Evolutionary conservation across 208 protist genomes (phyloP), one percentile per base, ranked within the genome.

Genomic region (Leishmania aethiopica): DNA sequence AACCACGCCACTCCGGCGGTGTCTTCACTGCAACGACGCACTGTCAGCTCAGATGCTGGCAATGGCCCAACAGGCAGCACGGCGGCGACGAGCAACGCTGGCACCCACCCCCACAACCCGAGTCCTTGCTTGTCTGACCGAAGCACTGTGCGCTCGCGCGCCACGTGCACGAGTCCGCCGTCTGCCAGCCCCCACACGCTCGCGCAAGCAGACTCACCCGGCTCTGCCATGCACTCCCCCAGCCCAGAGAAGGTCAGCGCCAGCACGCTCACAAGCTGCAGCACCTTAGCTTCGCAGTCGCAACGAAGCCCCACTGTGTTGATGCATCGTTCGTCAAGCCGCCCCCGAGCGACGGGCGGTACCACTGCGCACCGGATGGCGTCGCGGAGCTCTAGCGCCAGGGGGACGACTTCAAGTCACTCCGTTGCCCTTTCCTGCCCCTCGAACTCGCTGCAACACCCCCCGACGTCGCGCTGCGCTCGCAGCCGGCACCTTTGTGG

Each of bases 11-110:
- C 47, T 32, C 45, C 66, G 49, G 6, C 72, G 66, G 17, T 55
- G 40, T 28, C 71, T 45, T 78, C 75, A 40, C 75, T 45, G 15
- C 35, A 19, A 32, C 77, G 19, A 17, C 71, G 32, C 3, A 51
- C 13, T 51, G 47, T 69, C 8, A 49, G 10, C 7, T 53, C 51
- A 32, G 77, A 17, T 49, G 60, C 7, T 77, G 51, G 49, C 51
- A 42, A 35, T 32, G 47, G 35, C 35, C 13, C 72, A 17, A 51
- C 55, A 45, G 28, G 32, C 79, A n/a, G 17, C 45, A 60, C 28
- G 32, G 49, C 35, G n/a, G 57, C n/a, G 32, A 49, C 60, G 64
- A 85, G 64, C 74, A 87, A 87, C 77, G 77, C 77, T 13, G 84
- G 60, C 0, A 78, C 84, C 13, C 83, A 81, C 11, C 77, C 53